These are phyloP conservation scores for Leishmania aethiopica DNA, from an alignment of 208 protist species.

Conservation along the genomic window DNA sequence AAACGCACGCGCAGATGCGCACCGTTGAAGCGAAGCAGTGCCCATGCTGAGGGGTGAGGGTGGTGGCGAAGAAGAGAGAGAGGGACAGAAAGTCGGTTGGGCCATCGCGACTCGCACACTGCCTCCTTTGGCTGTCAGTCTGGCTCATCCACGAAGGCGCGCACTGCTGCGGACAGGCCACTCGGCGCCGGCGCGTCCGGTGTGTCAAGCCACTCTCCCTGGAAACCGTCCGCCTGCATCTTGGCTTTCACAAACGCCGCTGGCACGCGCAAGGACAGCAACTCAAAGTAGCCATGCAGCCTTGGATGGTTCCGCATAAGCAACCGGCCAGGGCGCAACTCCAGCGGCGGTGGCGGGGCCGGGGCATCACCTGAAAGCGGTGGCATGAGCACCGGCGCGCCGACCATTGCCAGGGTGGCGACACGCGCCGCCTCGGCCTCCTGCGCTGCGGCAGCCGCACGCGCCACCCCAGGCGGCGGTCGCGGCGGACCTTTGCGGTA, in stretches of 20 bases:
- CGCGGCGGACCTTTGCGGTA: constrained; percentile 20
- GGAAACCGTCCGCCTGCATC: constrained; percentile 62
- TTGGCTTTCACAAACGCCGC: constrained; percentile 47
- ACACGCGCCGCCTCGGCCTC: constrained; percentile 18
- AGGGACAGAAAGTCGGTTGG: neutral
- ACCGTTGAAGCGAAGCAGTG: neutral
- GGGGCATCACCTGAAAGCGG: constrained; percentile 19
- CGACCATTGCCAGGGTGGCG: constrained; percentile 24
- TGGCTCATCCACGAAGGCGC: constrained; percentile 48
- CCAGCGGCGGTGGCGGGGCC: constrained; percentile 46
- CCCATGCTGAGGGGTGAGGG: neutral
- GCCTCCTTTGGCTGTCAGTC: constrained; percentile 20
- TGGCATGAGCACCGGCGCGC: constrained; percentile 22
- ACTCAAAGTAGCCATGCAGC: constrained; percentile 69
- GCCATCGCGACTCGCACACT: neutral
- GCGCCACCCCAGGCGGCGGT: constrained; percentile 12
- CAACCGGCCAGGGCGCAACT: constrained; percentile 29
- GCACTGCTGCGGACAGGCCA: constrained; percentile 25
- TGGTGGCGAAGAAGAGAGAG: neutral
- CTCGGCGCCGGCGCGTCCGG: constrained; percentile 54
- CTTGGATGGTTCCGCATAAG: constrained; percentile 52
- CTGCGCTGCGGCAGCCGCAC: constrained; percentile 16
- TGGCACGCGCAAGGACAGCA: constrained; percentile 59
- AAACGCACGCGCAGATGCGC: neutral
- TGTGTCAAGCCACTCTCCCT: constrained; percentile 64